Evolutionary conservation across 2,329 filamentous ascomycete genomes (phyloP), one percentile per base, ranked within the genome.

Genomic region (Chaetomiaceae sp.): DNA sequence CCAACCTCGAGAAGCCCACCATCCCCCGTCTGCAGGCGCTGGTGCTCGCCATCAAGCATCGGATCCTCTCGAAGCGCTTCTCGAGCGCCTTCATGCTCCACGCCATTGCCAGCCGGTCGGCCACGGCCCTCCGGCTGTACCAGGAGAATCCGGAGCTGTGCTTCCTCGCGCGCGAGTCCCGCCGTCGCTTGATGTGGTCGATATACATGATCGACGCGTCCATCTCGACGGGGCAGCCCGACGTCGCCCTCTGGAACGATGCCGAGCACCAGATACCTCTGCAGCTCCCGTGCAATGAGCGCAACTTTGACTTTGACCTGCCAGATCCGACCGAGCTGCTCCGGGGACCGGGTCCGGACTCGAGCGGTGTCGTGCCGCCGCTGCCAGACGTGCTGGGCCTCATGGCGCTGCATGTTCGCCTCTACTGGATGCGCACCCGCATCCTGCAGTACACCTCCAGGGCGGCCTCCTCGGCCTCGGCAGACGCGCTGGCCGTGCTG

Each of bases 301-400:
- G 72, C 2, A 76, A 76, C 55, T 77, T 77, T 52, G 80, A 83
- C 62, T 81, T 81, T 57, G 79, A 82, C 62, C 72, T 82, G 1
- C 76, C 79, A 5, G 79, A 82, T 60, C 69, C 72, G 4, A 79
- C 78, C 7, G 78, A 81, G 55, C 72, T 72, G 45, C 72, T 81
- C n/a, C 69, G 76, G 15, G 65, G 65, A 22, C 71, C 74, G 1
- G 64, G 65, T 0, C 72, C 75, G 1, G 70, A 72, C 6, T 68
- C 73, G 1, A 69, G 72, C 15, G 72, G 74, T 15, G 67, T 70
- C 1, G 68, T 71, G 19, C 71, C 74, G 9, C 72, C 75, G 0
- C 69, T 76, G 19, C 72, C 75, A 2, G 79, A 82, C 51, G 77
- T 80, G 44, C 71, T 80, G 9, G 79, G 79, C 6, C 81, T 79